phyloP scores from a whole-genome alignment of 2,329 filamentous ascomycete genomes.

The Hortaea werneckii region DNA sequence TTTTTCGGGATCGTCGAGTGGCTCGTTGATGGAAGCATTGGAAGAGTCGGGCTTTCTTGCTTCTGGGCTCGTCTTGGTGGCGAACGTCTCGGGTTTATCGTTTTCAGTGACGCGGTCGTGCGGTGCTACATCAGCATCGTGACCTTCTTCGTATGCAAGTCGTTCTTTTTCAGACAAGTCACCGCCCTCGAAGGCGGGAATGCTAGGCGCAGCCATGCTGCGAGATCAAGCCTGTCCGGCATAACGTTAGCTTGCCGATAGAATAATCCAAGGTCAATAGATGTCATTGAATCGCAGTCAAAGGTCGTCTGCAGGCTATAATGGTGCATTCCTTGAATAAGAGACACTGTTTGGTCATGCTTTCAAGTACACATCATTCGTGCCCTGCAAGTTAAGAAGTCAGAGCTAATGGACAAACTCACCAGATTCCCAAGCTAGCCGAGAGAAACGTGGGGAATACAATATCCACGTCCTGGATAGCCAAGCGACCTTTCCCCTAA shows the following conservation, averaged over 20 bases:
- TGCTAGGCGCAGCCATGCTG: neutral
- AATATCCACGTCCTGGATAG: too few species aligned
- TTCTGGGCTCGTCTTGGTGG: neutral
- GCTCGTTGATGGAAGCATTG: slow-evolving; percentile 1
- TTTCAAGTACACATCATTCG: too few species aligned
- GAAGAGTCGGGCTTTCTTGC: slow-evolving; percentile 1
- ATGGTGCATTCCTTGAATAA: too few species aligned
- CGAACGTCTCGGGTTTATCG: neutral
- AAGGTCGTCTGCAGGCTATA: too few species aligned
- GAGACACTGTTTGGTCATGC: too few species aligned
- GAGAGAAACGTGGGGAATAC: too few species aligned
- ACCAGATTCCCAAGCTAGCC: too few species aligned
- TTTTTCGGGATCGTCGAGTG: slow-evolving; percentile 4
- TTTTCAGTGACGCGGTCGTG: slow-evolving; percentile 21
- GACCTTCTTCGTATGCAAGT: slow-evolving; percentile 27
- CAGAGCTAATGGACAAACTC: too few species aligned
- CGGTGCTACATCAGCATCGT: slow-evolving; percentile 30
- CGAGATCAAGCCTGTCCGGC: neutral
- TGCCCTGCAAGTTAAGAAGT: too few species aligned
- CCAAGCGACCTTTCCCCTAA: too few species aligned
- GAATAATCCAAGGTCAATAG: too few species aligned
- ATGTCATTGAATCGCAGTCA: too few species aligned
- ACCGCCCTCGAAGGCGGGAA: slow-evolving; percentile 5
- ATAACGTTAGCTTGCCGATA: neutral
- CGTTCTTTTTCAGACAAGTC: slow-evolving; percentile 23